Evolutionary conservation across 1,284 basidiomycete species (phyloP).

Genomic region (Paramarasmius palmivorus): DNA sequence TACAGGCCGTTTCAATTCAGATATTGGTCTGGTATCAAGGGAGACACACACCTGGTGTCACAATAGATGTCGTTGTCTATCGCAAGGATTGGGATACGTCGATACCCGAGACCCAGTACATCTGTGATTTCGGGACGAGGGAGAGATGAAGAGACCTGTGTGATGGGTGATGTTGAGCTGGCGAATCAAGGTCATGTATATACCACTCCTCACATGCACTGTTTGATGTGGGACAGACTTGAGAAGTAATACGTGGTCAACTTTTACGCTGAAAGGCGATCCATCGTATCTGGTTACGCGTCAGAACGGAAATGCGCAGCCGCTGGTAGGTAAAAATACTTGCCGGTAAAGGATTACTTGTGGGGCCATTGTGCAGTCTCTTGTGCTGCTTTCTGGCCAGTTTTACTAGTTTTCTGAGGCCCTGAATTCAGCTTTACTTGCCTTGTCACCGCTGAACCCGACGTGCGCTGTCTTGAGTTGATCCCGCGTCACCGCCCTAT

Average conservation of each 20-base stretch:
- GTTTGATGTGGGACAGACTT: conserved; percentile 48
- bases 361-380: conserved; percentile 11
- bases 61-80: conserved; percentile 59
- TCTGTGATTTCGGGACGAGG: conserved; percentile 57
- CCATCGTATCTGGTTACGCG: conserved; percentile 42
- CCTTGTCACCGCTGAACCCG: too few species aligned
- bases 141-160: conserved; percentile 48
- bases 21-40: neutral
- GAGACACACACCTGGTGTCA: conserved; percentile 38
- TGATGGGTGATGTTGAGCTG: neutral
- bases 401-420: neutral
- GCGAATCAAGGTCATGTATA: neutral
- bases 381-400: too few species aligned
- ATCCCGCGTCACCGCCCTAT: too few species aligned
- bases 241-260: conserved; percentile 49
- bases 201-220: conserved; percentile 40
- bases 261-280: conserved; percentile 53
- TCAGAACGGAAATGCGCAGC: neutral
- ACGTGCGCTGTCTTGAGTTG: too few species aligned
- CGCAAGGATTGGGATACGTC: conserved; percentile 56
- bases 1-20: conserved; percentile 2
- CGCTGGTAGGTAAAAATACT: conserved; percentile 26
- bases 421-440: neutral
- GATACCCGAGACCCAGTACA: conserved; percentile 49
- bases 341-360: conserved; percentile 43